Evolutionary conservation across 805 yeast species (phyloP).

Genomic region (Limtongozyma cylindracea): DNA sequence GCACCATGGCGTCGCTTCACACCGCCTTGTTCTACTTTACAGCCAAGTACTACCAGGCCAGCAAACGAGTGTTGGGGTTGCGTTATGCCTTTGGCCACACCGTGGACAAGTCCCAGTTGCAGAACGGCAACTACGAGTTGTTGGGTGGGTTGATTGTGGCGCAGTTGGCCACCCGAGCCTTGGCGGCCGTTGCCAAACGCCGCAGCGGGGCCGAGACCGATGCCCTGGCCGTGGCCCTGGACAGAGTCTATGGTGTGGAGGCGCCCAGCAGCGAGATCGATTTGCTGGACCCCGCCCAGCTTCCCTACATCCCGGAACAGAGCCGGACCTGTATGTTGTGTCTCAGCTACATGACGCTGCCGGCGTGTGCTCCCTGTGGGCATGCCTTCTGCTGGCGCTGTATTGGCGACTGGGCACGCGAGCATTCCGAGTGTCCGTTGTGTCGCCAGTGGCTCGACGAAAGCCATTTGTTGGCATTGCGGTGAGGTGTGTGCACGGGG

Average conservation of each 20-base stretch:
- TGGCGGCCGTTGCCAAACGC: constrained; percentile 3
- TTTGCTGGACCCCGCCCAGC: constrained; percentile 23
- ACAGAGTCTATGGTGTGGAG: too few relatives aligned
- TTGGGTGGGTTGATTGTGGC: constrained; percentile 37
- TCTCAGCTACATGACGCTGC: constrained; percentile 52
- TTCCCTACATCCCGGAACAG: constrained; percentile 44
- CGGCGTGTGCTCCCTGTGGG: constrained; percentile 77
- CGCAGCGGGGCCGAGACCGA: constrained; percentile 1
- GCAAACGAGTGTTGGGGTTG: constrained; percentile 57
- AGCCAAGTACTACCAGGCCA: constrained; percentile 60
- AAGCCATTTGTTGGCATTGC: constrained; percentile 25
- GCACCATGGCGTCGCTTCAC: constrained; percentile 39
- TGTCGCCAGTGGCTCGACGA: constrained; percentile 57
- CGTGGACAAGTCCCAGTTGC: constrained; percentile 14
- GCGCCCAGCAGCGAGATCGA: constrained; percentile 10
- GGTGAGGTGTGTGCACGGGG: constrained; percentile 1
- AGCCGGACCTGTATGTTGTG: constrained; percentile 74
- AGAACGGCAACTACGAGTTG: constrained; percentile 42
- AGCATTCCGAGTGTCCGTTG: constrained; percentile 73
- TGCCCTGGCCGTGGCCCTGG: too few relatives aligned
- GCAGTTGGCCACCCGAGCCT: constrained; percentile 21
- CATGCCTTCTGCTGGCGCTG: constrained; percentile 89
- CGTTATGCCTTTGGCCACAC: constrained; percentile 55
- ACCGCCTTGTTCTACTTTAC: constrained; percentile 60
- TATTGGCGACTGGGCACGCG: constrained; percentile 72